Evolutionary conservation across 352 stramenopile genomes (phyloP).

Genomic region (Globisporangium spinosum): DNA sequence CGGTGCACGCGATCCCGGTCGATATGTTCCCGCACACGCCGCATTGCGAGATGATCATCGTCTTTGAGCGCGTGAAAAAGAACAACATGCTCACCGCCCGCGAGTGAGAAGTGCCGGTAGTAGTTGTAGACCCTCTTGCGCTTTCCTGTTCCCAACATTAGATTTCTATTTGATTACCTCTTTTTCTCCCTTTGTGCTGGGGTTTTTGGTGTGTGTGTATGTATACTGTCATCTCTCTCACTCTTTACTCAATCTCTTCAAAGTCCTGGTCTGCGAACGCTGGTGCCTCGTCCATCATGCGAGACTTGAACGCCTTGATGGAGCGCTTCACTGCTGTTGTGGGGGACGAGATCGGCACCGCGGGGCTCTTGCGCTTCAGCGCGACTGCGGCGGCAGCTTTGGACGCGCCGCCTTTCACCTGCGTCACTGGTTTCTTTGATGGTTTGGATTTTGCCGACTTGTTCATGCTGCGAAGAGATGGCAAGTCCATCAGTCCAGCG

Average conservation of each 20-base stretch:
- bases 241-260: conserved; percentile 42
- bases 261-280: conserved; percentile 64
- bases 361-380: conserved; percentile 40
- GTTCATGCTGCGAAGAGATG: conserved; percentile 61
- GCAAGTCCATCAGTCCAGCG: conserved; percentile 58
- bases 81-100: conserved; percentile 14
- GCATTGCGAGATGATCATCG: conserved; percentile 98
- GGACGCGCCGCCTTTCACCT: conserved; percentile 18
- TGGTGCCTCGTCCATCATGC: conserved; percentile 65
- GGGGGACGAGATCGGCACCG: conserved; percentile 15
- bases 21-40: conserved; percentile 99
- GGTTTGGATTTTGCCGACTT: conserved; percentile 61
- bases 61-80: conserved; percentile 91
- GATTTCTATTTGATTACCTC: conserved; percentile 18
- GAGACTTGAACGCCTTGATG: conserved; percentile 78
- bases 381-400: conserved; percentile 17
- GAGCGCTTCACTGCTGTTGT: conserved; percentile 40
- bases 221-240: conserved; percentile 18
- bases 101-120: background rate
- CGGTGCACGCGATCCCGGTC: conserved; percentile 91
- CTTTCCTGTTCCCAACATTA: conserved; percentile 14
- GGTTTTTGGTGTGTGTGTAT: conserved; percentile 4
- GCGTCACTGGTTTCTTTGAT: conserved; percentile 36
- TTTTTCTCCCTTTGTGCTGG: background rate
- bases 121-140: background rate